Percentiles rank a stretch among this genome's conserved stretches.
phyloP scores from a whole-genome alignment of 495 filamentous ascomycete species.

The Glutinoglossum americanum region DNA sequence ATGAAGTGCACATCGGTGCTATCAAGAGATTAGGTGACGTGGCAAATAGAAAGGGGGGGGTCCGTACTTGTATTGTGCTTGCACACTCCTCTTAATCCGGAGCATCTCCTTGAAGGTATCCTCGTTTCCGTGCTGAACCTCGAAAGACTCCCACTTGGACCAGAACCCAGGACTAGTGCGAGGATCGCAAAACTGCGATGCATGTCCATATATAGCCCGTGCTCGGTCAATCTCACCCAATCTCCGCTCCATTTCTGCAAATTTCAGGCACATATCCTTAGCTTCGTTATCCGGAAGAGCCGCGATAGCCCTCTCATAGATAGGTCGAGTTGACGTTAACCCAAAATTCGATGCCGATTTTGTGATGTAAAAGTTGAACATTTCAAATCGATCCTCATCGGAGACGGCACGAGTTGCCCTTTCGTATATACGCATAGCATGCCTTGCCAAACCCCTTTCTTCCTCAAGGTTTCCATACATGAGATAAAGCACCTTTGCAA shows the following conservation, averaged over 20 bases:
- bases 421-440: constrained; percentile 98
- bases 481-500: constrained; percentile 84
- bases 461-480: constrained; percentile 99
- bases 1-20: constrained; percentile 96
- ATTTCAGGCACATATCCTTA: constrained; percentile 95
- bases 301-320: constrained; percentile 89
- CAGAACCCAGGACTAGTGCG: constrained; percentile 77
- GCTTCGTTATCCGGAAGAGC: constrained; percentile 86
- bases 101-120: constrained; percentile 99
- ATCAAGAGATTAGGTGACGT: not conserved
- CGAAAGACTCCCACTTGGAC: constrained; percentile 92
- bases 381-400: constrained; percentile 84
- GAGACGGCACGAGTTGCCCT: constrained; percentile 87
- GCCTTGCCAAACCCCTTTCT: constrained; percentile 83
- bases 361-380: constrained; percentile 99
- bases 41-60: not conserved
- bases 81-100: constrained; percentile 88
- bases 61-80: constrained; percentile 78
- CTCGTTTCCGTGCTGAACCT: constrained; percentile 94
- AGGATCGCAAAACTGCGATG: constrained; percentile 92
- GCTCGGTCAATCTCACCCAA: constrained; percentile 94
- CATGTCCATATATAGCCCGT: constrained; percentile 86
- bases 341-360: constrained; percentile 98
- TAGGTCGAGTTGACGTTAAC: constrained; percentile 79
- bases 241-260: constrained; percentile 93